These are phyloP conservation scores for Schizochytrium sp. DNA, from an alignment of 108 stramenopile species.

Conservation along the genomic window DNA sequence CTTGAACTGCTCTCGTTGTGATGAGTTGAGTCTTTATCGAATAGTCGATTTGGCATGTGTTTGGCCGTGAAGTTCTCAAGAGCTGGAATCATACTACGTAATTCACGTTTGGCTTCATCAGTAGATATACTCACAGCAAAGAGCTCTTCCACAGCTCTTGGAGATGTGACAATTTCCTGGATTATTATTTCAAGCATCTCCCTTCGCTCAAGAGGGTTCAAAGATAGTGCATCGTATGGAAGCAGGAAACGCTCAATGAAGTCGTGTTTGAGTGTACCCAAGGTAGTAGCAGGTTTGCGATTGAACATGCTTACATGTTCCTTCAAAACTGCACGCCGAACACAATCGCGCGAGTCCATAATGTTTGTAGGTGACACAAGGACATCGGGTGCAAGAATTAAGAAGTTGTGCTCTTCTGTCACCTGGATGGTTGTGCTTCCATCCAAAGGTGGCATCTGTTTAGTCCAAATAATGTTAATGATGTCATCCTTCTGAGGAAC, in stretches of 20 bases:
- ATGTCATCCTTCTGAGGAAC: background rate
- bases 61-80: background rate
- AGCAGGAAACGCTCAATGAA: background rate
- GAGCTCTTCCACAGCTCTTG: background rate
- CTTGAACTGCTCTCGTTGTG: too few relatives aligned
- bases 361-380: slow-evolving; percentile 25
- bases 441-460: background rate
- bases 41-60: background rate
- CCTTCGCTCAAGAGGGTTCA: background rate
- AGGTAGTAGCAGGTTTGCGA: background rate
- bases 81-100: too few relatives aligned
- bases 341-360: slow-evolving; percentile 14
- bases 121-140: too few relatives aligned
- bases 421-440: background rate
- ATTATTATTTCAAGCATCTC: background rate
- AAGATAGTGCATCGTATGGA: background rate
- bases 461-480: slow-evolving; percentile 12
- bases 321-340: slow-evolving; percentile 29
- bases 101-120: too few relatives aligned
- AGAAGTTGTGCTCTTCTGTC: background rate
- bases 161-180: background rate
- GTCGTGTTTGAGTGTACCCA: background rate
- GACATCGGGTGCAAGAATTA: background rate
- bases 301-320: background rate
- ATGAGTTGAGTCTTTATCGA: background rate